Evolutionary conservation across 2,329 filamentous ascomycete species (phyloP).

Genomic region (Lasiodiplodia theobromae): DNA sequence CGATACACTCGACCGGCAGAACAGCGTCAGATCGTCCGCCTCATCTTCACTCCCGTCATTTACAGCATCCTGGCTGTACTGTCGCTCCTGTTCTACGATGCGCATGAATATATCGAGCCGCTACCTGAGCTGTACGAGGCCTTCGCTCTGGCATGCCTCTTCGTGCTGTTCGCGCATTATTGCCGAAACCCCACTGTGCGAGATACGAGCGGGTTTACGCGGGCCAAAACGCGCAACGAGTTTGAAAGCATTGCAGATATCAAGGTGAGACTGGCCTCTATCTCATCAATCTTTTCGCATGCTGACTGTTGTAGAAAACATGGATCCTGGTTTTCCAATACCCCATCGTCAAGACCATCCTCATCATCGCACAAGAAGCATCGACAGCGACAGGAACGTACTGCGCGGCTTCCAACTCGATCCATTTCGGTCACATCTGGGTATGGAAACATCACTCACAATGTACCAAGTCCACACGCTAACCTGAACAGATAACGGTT

Average conservation of each 20-base stretch:
- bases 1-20: conserved; percentile 40
- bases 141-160: conserved; percentile 35
- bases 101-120: conserved; percentile 39
- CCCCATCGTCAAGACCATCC: conserved; percentile 35
- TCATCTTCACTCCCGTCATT: conserved; percentile 36
- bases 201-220: neutral
- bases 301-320: conserved; percentile 29
- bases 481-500: conserved; percentile 35
- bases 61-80: conserved; percentile 36
- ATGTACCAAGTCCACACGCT: conserved; percentile 24
- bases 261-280: conserved; percentile 24
- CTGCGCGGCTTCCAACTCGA: conserved; percentile 30
- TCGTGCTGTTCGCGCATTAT: conserved; percentile 16
- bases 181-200: neutral
- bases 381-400: conserved; percentile 36
- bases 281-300: neutral
- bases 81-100: conserved; percentile 36
- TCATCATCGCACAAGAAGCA: conserved; percentile 35
- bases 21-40: conserved; percentile 42
- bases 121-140: conserved; percentile 41
- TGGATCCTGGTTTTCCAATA: conserved; percentile 42
- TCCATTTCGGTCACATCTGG: conserved; percentile 14
- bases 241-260: neutral
- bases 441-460: conserved; percentile 31
- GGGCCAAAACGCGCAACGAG: neutral